A percentile compares a stretch with the other conserved stretches of the same genome.
phyloP scores from a whole-genome alignment of 768 basidiomycete genomes.

The Pleurotus ostreatus region DNA sequence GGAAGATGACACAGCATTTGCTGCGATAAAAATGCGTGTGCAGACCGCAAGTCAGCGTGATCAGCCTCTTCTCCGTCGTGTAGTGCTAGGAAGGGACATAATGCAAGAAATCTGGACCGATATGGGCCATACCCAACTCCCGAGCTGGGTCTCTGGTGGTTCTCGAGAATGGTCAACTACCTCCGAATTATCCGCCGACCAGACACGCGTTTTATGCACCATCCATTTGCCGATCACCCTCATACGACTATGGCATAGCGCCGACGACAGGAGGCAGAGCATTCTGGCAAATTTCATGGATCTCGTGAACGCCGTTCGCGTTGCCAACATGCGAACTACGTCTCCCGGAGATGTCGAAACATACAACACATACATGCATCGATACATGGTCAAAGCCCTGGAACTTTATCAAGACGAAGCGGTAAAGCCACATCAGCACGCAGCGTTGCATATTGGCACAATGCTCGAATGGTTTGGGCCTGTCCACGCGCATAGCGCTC shows the following conservation, averaged over 20 bases:
- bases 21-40: conserved; percentile 7
- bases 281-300: conserved; percentile 24
- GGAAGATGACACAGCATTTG: background rate
- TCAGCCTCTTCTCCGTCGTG: background rate
- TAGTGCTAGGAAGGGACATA: conserved; percentile 25
- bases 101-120: conserved; percentile 24
- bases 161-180: conserved; percentile 27
- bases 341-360: conserved; percentile 14
- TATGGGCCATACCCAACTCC: conserved; percentile 23
- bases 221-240: conserved; percentile 24
- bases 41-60: background rate
- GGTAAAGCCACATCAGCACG: conserved; percentile 19
- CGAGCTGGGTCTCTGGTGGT: conserved; percentile 24
- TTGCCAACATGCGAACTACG: conserved; percentile 17
- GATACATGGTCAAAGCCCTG: conserved; percentile 13
- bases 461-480: conserved; percentile 19
- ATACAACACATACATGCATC: conserved; percentile 16
- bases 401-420: conserved; percentile 14
- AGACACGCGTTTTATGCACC: conserved; percentile 22
- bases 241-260: conserved; percentile 19
- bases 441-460: conserved; percentile 17
- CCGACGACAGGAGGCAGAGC: conserved; percentile 12
- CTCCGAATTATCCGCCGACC: conserved; percentile 21
- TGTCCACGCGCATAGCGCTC: conserved; percentile 20
- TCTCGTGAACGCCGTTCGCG: conserved; percentile 19